Evolutionary conservation across 1,284 basidiomycete species (phyloP).

Genomic region (Vanrija sp.): DNA sequence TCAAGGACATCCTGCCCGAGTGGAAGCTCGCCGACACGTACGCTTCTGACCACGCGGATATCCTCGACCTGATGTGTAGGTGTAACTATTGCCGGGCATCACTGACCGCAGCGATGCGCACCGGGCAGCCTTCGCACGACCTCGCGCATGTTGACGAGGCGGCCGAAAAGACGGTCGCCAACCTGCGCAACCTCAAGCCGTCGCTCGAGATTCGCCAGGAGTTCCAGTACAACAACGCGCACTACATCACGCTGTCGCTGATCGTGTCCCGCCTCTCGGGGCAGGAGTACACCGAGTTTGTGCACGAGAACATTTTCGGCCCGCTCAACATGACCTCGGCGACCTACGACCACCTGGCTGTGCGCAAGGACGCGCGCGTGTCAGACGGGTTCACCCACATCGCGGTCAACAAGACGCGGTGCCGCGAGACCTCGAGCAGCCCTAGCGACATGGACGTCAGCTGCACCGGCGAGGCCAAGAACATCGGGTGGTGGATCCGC

Average conservation of each 20-base stretch:
- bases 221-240: constrained; percentile 39
- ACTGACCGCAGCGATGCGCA: constrained; percentile 21
- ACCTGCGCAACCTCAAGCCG: constrained; percentile 26
- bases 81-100: not conserved
- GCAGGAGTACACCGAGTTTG: constrained; percentile 22
- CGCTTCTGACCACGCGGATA: constrained; percentile 43
- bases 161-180: constrained; percentile 12
- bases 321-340: constrained; percentile 31
- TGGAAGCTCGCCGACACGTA: constrained; percentile 49
- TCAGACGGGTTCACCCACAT: constrained; percentile 18
- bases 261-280: constrained; percentile 29
- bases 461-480: constrained; percentile 16
- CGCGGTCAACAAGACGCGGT: constrained; percentile 9
- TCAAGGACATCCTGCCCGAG: constrained; percentile 48
- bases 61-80: constrained; percentile 48
- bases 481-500: constrained; percentile 18
- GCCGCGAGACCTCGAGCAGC: constrained; percentile 2
- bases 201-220: constrained; percentile 30
- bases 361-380: constrained; percentile 10
- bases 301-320: constrained; percentile 28
- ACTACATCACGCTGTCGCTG: constrained; percentile 23
- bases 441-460: not conserved
- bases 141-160: not conserved
- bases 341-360: constrained; percentile 19
- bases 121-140: constrained; percentile 35